A percentile compares a stretch with the other conserved stretches of the same genome.
Conservation (phyloP, 1,139 yeast genomes). For the Petasospora fabianii region DNA sequence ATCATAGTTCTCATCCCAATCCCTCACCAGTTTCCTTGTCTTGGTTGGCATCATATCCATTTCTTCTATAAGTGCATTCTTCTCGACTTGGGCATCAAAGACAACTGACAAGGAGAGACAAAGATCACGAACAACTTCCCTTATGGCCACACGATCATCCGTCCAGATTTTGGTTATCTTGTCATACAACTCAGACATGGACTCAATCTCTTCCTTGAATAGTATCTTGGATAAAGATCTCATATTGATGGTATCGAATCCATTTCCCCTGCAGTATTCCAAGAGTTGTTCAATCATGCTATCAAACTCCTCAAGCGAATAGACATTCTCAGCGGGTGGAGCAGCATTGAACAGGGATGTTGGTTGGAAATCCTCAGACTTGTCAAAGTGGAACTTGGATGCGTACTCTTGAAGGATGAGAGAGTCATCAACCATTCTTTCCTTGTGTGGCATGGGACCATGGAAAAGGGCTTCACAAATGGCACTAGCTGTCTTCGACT, state of each 20-base stretch:
- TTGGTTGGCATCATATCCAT: slow-evolving; percentile 9
- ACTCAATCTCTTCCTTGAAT: slow-evolving; percentile 1
- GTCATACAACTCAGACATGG: slow-evolving; percentile 1
- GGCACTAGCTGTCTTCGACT: not conserved
- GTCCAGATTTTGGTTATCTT: slow-evolving; percentile 1
- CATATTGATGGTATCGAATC: slow-evolving; percentile 24
- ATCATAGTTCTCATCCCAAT: slow-evolving; percentile 22
- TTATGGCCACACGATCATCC: slow-evolving; percentile 7
- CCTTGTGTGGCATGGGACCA: not conserved
- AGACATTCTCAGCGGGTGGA: slow-evolving; percentile 22
- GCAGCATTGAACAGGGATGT: slow-evolving; percentile 29
- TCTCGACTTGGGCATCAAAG: slow-evolving; percentile 13
- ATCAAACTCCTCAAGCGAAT: slow-evolving; percentile 42
- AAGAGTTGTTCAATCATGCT: slow-evolving; percentile 48
- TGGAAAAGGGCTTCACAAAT: not conserved
- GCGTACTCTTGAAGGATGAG: slow-evolving; percentile 18
- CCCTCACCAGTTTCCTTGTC: slow-evolving; percentile 11
- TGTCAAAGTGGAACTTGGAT: slow-evolving; percentile 10
- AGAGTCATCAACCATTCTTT: slow-evolving; percentile 2
- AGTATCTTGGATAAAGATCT: slow-evolving; percentile 1
- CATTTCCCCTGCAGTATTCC: slow-evolving; percentile 34
- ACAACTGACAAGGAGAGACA: slow-evolving; percentile 13
- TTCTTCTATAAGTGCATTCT: slow-evolving; percentile 2
- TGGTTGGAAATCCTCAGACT: slow-evolving; percentile 13
- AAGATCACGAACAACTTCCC: slow-evolving; percentile 13